Base-by-base conservation (phyloP, 1,139 yeast species). In the Chernovozyma sophiae-reginae region DNA sequence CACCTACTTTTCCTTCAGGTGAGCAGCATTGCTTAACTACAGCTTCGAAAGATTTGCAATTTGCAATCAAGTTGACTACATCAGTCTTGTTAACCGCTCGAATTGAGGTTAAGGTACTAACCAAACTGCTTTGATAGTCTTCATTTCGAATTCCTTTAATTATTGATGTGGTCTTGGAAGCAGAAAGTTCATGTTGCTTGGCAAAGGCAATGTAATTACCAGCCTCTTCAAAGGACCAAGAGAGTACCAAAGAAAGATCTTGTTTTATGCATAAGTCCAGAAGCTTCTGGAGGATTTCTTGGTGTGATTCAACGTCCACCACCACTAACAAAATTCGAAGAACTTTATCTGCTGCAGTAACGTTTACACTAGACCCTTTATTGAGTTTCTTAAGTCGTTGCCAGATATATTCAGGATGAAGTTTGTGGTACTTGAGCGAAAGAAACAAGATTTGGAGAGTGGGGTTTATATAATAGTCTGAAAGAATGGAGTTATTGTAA, bases 211-310 rank as follows among this genome's bases (percentile, higher is more conserved):
- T 58, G 52, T 89, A 90, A 41, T 77, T 80, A 0, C 90, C 96
- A 2, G 96, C 95, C 52, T 92, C 97, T 44, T 79, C 87, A 47
- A 79, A 79, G 23, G 81, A 77, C 86, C 96, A 89, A 0, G 95
- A 85, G 26, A 87, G 62, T 1, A 90, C 64, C 43, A 90, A 52
- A 0, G 95, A 74, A 40, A 85, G 65, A 37, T 84, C 87, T 46
- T 81, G 80, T 47, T 78, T 77, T 40, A 90, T 60, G 46, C 95
- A 80, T 24, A 82, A 61, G 50, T 77, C 83, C 51, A 84, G 82
- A 33, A 92, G 60, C 36, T 81, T 86, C 33, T 84, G 71, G 19
- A 92, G 51, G 0, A 81, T 65, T 15, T 81, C 87, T 35, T 79
- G 84, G 25, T 81, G 85, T 39, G 82, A 79, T 22, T 81, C 92